Evolutionary conservation across 2,329 filamentous ascomycete genomes (phyloP), one percentile per base, ranked within the genome.

Genomic region (Calonectria multiphialidica): DNA sequence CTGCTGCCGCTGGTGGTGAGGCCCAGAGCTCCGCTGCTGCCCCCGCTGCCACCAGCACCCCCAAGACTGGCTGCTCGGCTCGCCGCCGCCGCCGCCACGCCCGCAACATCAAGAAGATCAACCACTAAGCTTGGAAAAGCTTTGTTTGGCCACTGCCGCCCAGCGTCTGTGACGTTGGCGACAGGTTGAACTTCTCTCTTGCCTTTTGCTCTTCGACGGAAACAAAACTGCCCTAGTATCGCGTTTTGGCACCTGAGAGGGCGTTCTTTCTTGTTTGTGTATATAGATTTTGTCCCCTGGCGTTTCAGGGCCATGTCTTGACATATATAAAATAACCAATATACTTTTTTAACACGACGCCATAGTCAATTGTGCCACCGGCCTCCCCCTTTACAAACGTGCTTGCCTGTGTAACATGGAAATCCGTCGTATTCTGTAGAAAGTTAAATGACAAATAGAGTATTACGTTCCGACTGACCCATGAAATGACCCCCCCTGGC

Each of bases 201-300:
- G 25, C 18, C 44, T 12, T 15, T 55, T 30, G 37, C n/a, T 23
- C 62, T 67, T 40, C 50, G n/a, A 50, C 30, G 62, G 37, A 44
- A 30, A 5, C 5, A 30, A 30, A 71, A 30, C 67, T 77, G 76
- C 53, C 61, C 62, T 65, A 42, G 69, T 61, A 70, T 66, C 66
- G 68, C 75, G 73, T 73, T 74, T 68, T 37, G 5, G n/a, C 30
- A n/a, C 53, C 42, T 61, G 65, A 76, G 68, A 77, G 72, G 70
- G 63, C 61, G 75, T 79, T 66, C 63, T 57, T 66, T 63, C 75
- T 76, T 78, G 73, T 79, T 75, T 77, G 72, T 75, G 73, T 78
- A 79, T 71, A 78, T 78, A 79, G 77, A 78, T 75, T 73, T 66
- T 77, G 77, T 50, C 66, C 69, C 57, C 71, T 77, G 73, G 18